Evolutionary conservation across 2,329 filamentous ascomycete species (phyloP).

Genomic region (Leptodontidium sp.): DNA sequence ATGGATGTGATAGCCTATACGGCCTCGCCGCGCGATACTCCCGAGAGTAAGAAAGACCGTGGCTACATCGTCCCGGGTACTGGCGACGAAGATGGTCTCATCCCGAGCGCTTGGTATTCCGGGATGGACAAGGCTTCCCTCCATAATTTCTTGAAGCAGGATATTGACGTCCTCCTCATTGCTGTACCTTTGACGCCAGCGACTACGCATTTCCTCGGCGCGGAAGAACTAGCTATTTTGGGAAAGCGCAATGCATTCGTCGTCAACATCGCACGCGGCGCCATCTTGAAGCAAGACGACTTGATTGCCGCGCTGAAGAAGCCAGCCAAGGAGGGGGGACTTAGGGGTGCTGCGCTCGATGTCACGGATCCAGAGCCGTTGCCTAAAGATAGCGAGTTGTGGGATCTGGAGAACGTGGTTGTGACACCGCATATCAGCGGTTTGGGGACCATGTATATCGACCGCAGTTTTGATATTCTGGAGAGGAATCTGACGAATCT

Average conservation of each 20-base stretch:
- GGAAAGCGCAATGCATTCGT: conserved; percentile 58
- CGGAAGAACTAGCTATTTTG: conserved; percentile 49
- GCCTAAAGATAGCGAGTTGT: conserved; percentile 65
- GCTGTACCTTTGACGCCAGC: conserved; percentile 49
- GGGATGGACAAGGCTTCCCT: conserved; percentile 46
- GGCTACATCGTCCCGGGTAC: conserved; percentile 72
- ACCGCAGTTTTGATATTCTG: conserved; percentile 65
- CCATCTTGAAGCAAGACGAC: conserved; percentile 66
- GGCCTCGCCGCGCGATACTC: conserved; percentile 64
- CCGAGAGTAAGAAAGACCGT: conserved; percentile 62
- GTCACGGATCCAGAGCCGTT: conserved; percentile 75
- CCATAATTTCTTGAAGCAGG: conserved; percentile 47
- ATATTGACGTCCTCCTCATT: conserved; percentile 50
- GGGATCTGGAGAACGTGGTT: conserved; percentile 67
- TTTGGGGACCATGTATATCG: conserved; percentile 60
- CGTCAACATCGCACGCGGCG: conserved; percentile 70
- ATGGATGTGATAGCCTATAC: conserved; percentile 73
- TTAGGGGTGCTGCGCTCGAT: conserved; percentile 71
- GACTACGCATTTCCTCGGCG: conserved; percentile 52
- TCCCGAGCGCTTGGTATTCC: conserved; percentile 50
- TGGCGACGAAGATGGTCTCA: conserved; percentile 48
- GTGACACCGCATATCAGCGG: conserved; percentile 73
- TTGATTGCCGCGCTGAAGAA: conserved; percentile 61
- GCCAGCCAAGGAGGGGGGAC: conserved; percentile 50
- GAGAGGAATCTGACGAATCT: conserved; percentile 62